phyloP scores from a whole-genome alignment of 2,329 filamentous ascomycete species.

The Bretziella fagacearum region DNA sequence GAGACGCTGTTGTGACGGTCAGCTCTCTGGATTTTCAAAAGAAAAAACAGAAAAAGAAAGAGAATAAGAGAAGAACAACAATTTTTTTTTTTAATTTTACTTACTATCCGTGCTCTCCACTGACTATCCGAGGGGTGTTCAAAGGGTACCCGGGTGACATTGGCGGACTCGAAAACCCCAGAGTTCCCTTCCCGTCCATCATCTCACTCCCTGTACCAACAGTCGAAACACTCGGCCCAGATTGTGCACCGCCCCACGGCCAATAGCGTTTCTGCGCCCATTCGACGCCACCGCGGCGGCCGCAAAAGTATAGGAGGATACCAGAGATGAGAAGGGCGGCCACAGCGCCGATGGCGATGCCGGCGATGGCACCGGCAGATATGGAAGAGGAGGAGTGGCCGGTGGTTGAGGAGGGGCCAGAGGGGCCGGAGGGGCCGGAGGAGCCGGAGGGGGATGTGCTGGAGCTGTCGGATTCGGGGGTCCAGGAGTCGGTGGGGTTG shows the following conservation, averaged over 20 bases:
- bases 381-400: conserved; percentile 16
- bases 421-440: conserved; percentile 14
- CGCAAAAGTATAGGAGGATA: conserved; percentile 31
- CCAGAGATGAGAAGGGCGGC: conserved; percentile 29
- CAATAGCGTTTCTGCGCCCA: conserved; percentile 19
- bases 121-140: background rate
- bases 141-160: background rate
- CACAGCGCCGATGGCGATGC: conserved; percentile 37
- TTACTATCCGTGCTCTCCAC: too few species aligned
- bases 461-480: conserved; percentile 26
- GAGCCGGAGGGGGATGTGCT: conserved; percentile 4
- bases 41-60: too few species aligned
- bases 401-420: conserved; percentile 14
- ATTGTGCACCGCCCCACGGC: conserved; percentile 1
- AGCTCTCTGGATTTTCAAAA: too few species aligned
- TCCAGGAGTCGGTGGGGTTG: conserved; percentile 38
- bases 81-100: too few species aligned
- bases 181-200: background rate
- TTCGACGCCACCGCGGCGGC: conserved; percentile 25
- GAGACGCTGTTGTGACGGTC: too few species aligned
- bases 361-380: conserved; percentile 36
- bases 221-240: background rate
- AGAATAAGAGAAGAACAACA: too few species aligned
- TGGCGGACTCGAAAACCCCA: background rate
- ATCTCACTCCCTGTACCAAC: background rate